phyloP scores from a whole-genome alignment of 2,329 filamentous ascomycete species.

The Claviceps arundinis region DNA sequence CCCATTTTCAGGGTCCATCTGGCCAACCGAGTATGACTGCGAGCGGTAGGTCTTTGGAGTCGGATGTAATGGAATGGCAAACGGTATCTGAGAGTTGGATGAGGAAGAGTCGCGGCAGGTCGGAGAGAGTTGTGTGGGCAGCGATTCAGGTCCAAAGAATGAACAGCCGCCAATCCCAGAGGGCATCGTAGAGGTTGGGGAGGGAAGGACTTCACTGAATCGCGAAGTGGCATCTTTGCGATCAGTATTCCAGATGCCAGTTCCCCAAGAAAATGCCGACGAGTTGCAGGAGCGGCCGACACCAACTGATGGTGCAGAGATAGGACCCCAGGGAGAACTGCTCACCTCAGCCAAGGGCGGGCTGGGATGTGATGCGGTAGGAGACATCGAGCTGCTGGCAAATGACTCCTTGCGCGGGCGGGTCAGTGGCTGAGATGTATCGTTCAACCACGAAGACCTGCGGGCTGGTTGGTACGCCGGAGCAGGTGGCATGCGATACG shows the following conservation, averaged over 20 bases:
- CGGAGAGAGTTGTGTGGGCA: conserved; percentile 35
- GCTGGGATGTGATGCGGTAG: conserved; percentile 65
- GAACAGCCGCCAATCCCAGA: conserved; percentile 28
- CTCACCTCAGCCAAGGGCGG: conserved; percentile 58
- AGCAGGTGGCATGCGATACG: conserved; percentile 24
- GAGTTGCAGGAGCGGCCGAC: conserved; percentile 31
- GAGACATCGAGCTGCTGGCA: conserved; percentile 62
- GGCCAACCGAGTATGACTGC: conserved; percentile 91
- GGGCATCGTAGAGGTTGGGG: conserved; percentile 51
- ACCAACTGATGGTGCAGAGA: conserved; percentile 30
- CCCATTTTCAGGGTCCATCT: conserved; percentile 57
- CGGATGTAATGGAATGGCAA: conserved; percentile 76
- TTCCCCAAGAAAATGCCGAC: conserved; percentile 53
- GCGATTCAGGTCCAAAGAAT: conserved; percentile 36
- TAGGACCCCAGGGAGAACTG: conserved; percentile 40
- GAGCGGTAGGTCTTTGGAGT: conserved; percentile 89
- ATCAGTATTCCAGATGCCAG: conserved; percentile 70
- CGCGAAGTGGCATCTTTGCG: conserved; percentile 66
- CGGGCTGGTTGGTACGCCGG: conserved; percentile 51
- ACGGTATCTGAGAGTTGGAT: conserved; percentile 56
- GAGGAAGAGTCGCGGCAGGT: conserved; percentile 37
- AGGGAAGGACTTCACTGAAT: conserved; percentile 61
- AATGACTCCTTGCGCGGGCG: conserved; percentile 66
- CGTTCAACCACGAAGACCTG: conserved; percentile 76
- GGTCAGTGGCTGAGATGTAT: conserved; percentile 51